Percentiles rank a stretch among this genome's conserved stretches.
Evolutionary conservation across 1,284 basidiomycete genomes (phyloP).

Genomic region (Heimioporus punctisporus): DNA sequence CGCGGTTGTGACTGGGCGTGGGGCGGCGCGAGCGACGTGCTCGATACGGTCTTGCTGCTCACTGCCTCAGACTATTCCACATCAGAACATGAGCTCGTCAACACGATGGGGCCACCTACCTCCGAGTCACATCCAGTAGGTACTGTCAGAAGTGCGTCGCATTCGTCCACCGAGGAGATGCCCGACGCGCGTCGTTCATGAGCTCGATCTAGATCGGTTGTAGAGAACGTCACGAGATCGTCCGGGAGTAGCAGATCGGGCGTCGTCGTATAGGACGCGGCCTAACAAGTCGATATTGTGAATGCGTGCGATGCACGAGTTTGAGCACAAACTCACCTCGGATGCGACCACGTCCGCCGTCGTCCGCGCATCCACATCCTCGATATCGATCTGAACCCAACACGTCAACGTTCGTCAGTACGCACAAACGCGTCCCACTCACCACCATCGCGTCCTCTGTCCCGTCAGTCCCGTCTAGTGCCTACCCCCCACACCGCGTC

Average conservation of each 20-base stretch:
- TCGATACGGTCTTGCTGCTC: slow-evolving; percentile 19
- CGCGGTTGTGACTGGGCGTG: no score
- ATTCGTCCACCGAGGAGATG: slow-evolving; percentile 24
- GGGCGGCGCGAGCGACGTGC: slow-evolving; percentile 4
- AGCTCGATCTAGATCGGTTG: neutral
- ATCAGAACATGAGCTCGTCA: slow-evolving; percentile 6
- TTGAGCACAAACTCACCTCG: no score
- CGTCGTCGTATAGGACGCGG: neutral
- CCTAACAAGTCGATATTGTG: neutral
- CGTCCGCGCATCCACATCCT: neutral
- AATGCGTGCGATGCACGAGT: slow-evolving; percentile 7
- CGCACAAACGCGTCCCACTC: neutral
- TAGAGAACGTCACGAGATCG: neutral
- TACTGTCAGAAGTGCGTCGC: slow-evolving; percentile 13
- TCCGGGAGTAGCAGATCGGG: slow-evolving; percentile 25
- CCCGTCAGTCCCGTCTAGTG: neutral
- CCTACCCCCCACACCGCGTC: neutral
- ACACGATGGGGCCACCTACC: no score
- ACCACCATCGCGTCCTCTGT: slow-evolving; percentile 5
- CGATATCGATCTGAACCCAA: neutral
- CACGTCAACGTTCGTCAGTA: neutral
- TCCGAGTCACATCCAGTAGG: neutral
- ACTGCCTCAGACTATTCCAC: slow-evolving; percentile 6
- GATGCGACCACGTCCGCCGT: neutral
- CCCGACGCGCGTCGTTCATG: neutral